Evolutionary conservation across 1,284 basidiomycete genomes (phyloP), one percentile per base, ranked within the genome.

Genomic region (Grifola frondosa): DNA sequence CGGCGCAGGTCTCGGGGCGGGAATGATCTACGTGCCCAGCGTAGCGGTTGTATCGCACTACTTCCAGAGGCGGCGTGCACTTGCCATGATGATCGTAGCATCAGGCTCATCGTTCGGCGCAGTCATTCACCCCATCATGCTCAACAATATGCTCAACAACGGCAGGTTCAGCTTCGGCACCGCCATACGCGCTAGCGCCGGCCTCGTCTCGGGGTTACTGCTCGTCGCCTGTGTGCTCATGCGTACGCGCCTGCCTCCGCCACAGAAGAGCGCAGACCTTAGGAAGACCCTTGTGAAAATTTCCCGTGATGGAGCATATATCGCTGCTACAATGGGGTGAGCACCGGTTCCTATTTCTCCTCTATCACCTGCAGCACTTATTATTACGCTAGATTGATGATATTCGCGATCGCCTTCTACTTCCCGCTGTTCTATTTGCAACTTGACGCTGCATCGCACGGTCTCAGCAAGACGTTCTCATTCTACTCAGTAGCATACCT

Each of bases 71-170:
- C 64, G 66, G 10, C 68, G 75, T 13, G 64, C 75, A 12, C 50
- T 75, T 4, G 74, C 72, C 3, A 69, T 77, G 52, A 75, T 75
- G n/a, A 64, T 78, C 28, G 71, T 69, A n/a, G 61, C 68, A 23
- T 59, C 63, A 8, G 66, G 67, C 58, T 55, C 53, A 6, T 51
- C 56, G 8, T 22, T 54, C 25, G 56, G 56, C 16, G 73, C 72
- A 5, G 64, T 73, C 29, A 48, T 78, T 21, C 72, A 75, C 44
- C 72, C 76, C 3, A 73, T 79, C 46, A 72, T 78, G 66, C 68
- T 79, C 12, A 76, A 78, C 49, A 56, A 61, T 28, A 65, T 71
- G 28, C 48, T 53, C 30, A 71, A 75, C 49, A 30, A 58, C 39
- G 57, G 62, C 5, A 54, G 65, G 4, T 15, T 50, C 15, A 71